Base-by-base conservation (phyloP, 495 filamentous ascomycete genomes). In the Penicillium simplicissimum region DNA sequence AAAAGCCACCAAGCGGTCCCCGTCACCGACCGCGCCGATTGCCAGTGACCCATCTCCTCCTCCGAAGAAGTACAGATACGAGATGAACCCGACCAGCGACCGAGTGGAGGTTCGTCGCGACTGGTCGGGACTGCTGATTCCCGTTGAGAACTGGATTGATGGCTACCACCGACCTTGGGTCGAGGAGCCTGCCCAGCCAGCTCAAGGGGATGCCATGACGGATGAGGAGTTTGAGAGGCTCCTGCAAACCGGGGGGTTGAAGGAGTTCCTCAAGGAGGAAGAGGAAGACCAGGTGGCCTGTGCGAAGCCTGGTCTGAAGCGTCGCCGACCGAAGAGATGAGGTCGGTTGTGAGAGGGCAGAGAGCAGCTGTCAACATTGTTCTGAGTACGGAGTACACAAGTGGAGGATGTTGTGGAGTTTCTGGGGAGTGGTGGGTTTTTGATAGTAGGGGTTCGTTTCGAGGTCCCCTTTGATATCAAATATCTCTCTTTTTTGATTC, bases 71-170 rank as follows among this genome's bases (percentile, higher is more conserved):
- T 1, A 23, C 1, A 31, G 28, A 23, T 37, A 28, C 34, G 4
- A 14, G 14, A 35, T 1, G 8, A 56, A 10, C 14, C 36, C 19
- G 9, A 57, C 17, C 0, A 40, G 35, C 13, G 23, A 15, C 14
- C 40, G 25, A 11, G 28, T 33, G n/a, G 35, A 52, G n/a, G 48
- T 43, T 31, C 37, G 55, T 13, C 36, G 31, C 6, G 47, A 49
- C 40, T 13, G 8, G 4, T 43, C 23, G 14, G 60, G 55, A 1
- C 15, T 10, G 3, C 57, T 19, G 8, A 34, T 58, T 1, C 60
- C 60, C 5, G 55, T 53, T 14, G 35, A 57, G n/a, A 48, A 62
- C 49, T 58, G 60, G 55, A 57, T 51, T 52, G 47, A 42, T 15
- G 47, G 47, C 5, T 40, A 57, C 37, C 55, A 53, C 13, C 17